Percentiles rank a stretch among this genome's conserved stretches.
Evolutionary conservation across 2,329 filamentous ascomycete species (phyloP).

Genomic region (Ophioceras dolichostomum): DNA sequence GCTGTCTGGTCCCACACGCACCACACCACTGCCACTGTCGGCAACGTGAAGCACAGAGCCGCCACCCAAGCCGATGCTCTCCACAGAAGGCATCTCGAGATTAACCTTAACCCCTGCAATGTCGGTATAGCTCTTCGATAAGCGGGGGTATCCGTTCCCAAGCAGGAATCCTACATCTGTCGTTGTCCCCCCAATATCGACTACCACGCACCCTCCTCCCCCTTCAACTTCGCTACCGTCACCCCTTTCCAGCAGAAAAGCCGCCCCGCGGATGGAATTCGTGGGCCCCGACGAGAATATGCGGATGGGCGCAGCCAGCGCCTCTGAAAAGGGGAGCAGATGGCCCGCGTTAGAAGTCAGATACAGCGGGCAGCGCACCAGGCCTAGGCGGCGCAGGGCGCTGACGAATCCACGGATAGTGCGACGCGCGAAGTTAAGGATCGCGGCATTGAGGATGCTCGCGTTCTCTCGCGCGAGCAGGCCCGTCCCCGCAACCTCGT

Average conservation of each 20-base stretch:
- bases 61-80: slow-evolving; percentile 46
- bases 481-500: slow-evolving; percentile 37
- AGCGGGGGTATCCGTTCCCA: slow-evolving; percentile 49
- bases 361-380: slow-evolving; percentile 42
- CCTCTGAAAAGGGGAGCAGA: slow-evolving; percentile 31
- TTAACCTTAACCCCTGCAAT: slow-evolving; percentile 53
- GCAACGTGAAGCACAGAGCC: slow-evolving; percentile 40
- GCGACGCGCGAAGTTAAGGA: slow-evolving; percentile 41
- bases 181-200: slow-evolving; percentile 57
- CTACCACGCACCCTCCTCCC: slow-evolving; percentile 37
- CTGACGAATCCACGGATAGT: slow-evolving; percentile 44
- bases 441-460: slow-evolving; percentile 50
- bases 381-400: slow-evolving; percentile 33
- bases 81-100: slow-evolving; percentile 43
- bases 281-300: slow-evolving; percentile 53
- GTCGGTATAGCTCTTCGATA: slow-evolving; percentile 49
- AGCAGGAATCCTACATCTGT: slow-evolving; percentile 50
- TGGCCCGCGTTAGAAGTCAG: slow-evolving; percentile 55
- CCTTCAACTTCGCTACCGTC: slow-evolving; percentile 18
- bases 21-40: slow-evolving; percentile 2
- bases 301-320: slow-evolving; percentile 43
- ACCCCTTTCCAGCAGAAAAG: slow-evolving; percentile 30
- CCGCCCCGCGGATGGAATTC: slow-evolving; percentile 51
- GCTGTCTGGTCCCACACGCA: slow-evolving; percentile 20
- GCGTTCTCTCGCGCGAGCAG: slow-evolving; percentile 54